Evolutionary conservation across 2,329 filamentous ascomycete species (phyloP).

Genomic region (Cryphonectria japonica): DNA sequence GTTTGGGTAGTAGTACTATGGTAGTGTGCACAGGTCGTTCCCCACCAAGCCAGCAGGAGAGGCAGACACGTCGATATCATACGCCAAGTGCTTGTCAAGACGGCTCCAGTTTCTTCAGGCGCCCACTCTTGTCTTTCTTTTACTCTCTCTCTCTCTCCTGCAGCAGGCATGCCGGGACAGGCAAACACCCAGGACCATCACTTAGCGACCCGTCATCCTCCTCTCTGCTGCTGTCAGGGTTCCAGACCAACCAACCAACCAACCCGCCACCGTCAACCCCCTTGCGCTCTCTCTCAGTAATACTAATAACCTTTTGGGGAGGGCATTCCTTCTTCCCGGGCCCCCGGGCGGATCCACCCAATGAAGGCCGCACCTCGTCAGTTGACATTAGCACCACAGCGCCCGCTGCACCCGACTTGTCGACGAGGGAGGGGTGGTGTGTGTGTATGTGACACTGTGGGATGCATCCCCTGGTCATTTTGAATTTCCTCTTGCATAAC

Average conservation of each 20-base stretch:
- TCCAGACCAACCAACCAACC: background rate
- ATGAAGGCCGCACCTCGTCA: conserved; percentile 10
- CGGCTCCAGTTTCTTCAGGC: background rate
- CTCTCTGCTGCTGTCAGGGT: background rate
- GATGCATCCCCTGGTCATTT: conserved; percentile 6
- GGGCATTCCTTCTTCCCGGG: conserved; percentile 5
- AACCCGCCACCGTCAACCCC: background rate
- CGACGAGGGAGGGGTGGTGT: conserved; percentile 3
- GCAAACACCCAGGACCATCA: background rate
- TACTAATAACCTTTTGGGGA: background rate
- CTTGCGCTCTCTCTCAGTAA: background rate
- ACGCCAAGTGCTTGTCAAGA: background rate
- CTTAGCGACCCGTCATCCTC: background rate
- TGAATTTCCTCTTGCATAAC: conserved; percentile 1
- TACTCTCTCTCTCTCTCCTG: background rate
- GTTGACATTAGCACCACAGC: conserved; percentile 3
- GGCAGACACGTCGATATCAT: background rate
- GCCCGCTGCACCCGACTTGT: background rate
- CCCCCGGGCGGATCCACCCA: conserved; percentile 8
- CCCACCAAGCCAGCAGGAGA: background rate
- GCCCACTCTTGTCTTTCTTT: background rate
- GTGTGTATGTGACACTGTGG: conserved; percentile 8
- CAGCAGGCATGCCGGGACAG: background rate
- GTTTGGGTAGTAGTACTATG: background rate
- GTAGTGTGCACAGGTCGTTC: background rate